Conservation (phyloP, 2,329 filamentous ascomycete genomes). For the Trichoderma sp. region DNA sequence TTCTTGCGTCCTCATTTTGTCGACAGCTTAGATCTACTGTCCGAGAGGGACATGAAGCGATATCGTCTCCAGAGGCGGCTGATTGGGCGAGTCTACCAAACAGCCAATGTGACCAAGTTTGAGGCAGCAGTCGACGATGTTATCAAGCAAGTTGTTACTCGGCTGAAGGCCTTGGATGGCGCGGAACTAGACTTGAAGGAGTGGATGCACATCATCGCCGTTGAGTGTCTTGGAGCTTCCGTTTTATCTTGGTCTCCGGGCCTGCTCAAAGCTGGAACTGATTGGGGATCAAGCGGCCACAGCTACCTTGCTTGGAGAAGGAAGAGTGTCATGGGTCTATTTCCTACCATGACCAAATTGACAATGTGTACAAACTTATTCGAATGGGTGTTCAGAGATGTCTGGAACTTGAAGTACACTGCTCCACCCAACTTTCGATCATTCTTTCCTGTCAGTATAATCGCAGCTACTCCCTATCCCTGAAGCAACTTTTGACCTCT, state of each 20-base stretch:
- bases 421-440: conserved; percentile 47
- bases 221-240: conserved; percentile 53
- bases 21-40: conserved; percentile 54
- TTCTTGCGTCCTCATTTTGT: conserved; percentile 38
- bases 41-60: conserved; percentile 48
- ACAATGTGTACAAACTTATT: conserved; percentile 42
- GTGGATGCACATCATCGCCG: conserved; percentile 59
- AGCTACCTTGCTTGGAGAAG: conserved; percentile 54
- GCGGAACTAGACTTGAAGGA: conserved; percentile 51
- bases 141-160: conserved; percentile 39
- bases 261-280: conserved; percentile 46
- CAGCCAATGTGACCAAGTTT: conserved; percentile 45
- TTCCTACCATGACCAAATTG: conserved; percentile 45
- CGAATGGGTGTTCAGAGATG: conserved; percentile 43
- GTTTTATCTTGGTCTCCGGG: conserved; percentile 57
- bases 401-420: conserved; percentile 50
- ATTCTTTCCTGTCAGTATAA: conserved; percentile 51
- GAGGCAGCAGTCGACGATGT: conserved; percentile 46
- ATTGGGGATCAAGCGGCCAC: conserved; percentile 50
- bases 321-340: conserved; percentile 55
- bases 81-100: conserved; percentile 52
- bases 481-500: background rate
- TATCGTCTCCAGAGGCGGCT: conserved; percentile 53
- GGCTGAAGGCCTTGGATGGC: conserved; percentile 42
- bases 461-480: background rate